A percentile compares a stretch with the other conserved stretches of the same genome.
These are phyloP conservation scores for Cystobasidium pallidum DNA, from an alignment of 1,284 basidiomycete genomes.

Conservation along the genomic window DNA sequence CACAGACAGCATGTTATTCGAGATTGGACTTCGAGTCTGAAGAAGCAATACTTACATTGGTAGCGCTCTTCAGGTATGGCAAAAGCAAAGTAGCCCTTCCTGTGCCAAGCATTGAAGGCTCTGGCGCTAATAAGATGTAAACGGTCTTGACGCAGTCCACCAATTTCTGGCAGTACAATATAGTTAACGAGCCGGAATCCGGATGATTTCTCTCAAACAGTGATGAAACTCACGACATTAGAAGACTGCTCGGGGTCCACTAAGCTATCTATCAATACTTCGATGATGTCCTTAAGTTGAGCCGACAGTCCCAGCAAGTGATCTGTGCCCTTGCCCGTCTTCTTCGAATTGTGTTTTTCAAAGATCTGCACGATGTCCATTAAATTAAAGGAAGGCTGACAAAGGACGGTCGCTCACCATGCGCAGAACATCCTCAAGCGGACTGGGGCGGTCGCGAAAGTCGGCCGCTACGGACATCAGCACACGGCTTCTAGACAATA, in stretches of 20 bases:
- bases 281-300: conserved; percentile 72
- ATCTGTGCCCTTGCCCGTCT: conserved; percentile 46
- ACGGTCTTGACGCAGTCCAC: conserved; percentile 81
- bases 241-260: conserved; percentile 69
- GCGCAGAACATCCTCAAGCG: conserved; percentile 80
- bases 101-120: conserved; percentile 77
- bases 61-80: conserved; percentile 81
- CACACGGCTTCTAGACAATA: conserved; percentile 58
- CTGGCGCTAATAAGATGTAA: conserved; percentile 75
- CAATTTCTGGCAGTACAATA: conserved; percentile 64
- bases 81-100: conserved; percentile 77
- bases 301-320: conserved; percentile 47
- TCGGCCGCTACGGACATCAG: conserved; percentile 82
- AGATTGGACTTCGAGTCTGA: neutral
- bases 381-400: too few relatives aligned
- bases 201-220: too few relatives aligned
- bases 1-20: neutral
- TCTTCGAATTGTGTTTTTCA: conserved; percentile 54
- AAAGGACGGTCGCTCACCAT: too few relatives aligned
- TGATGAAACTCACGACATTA: conserved; percentile 42
- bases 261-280: conserved; percentile 79
- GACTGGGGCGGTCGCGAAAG: conserved; percentile 78
- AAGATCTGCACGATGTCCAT: conserved; percentile 62
- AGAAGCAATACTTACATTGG: conserved; percentile 62
- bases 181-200: too few relatives aligned